Conservation (phyloP, 2,329 filamentous ascomycete genomes). For the Diaporthe capsici region DNA sequence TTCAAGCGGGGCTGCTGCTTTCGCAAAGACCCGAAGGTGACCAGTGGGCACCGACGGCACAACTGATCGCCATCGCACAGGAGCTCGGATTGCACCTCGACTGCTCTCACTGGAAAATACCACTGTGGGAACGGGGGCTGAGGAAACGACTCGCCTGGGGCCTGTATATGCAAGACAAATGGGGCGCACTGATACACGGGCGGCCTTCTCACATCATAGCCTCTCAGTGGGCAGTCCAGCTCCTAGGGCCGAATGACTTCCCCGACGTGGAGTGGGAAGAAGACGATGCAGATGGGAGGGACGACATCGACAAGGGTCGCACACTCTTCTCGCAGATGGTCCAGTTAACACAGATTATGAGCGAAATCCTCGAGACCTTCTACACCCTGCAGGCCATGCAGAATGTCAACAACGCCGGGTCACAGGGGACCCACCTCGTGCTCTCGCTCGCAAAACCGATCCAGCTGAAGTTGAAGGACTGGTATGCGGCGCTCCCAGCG, state of each 20-base stretch:
- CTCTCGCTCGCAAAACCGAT: slow-evolving; percentile 84
- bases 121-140: slow-evolving; percentile 73
- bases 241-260: slow-evolving; percentile 77
- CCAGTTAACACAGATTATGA: slow-evolving; percentile 79
- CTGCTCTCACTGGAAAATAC: slow-evolving; percentile 73
- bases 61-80: slow-evolving; percentile 70
- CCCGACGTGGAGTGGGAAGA: slow-evolving; percentile 79
- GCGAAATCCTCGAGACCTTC: slow-evolving; percentile 86
- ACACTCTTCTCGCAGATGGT: slow-evolving; percentile 83
- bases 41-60: slow-evolving; percentile 64
- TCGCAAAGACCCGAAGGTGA: slow-evolving; percentile 64
- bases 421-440: slow-evolving; percentile 79
- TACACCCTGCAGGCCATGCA: slow-evolving; percentile 85
- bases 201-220: slow-evolving; percentile 82
- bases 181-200: slow-evolving; percentile 88
- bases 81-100: slow-evolving; percentile 73
- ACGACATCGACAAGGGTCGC: slow-evolving; percentile 77
- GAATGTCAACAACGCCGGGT: slow-evolving; percentile 74
- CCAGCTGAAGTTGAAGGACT: slow-evolving; percentile 85
- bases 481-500: slow-evolving; percentile 79
- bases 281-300: slow-evolving; percentile 71
- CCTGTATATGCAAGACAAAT: slow-evolving; percentile 77
- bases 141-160: slow-evolving; percentile 75
- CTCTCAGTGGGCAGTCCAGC: slow-evolving; percentile 82
- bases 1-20: slow-evolving; percentile 68